These are phyloP conservation scores for Calocybe gangraenosa DNA, from an alignment of 768 basidiomycete species.

Conservation along the genomic window DNA sequence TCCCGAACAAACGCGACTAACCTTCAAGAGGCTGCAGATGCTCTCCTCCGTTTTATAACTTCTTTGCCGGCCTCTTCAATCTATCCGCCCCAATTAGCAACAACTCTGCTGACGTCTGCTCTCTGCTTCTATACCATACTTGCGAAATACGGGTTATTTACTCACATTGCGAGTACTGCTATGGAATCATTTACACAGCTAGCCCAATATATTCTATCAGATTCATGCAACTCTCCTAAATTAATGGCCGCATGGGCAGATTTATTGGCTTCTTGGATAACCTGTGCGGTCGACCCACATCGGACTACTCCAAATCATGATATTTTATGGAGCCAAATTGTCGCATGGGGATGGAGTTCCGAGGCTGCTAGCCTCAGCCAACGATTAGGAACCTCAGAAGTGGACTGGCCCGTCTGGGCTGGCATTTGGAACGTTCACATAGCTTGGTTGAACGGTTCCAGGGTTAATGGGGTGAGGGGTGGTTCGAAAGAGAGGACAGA, in stretches of 20 bases:
- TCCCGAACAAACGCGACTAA: conserved; percentile 65
- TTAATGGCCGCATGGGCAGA: conserved; percentile 51
- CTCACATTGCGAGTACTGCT: conserved; percentile 65
- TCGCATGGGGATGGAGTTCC: conserved; percentile 71
- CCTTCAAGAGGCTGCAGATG: conserved; percentile 54
- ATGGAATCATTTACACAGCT: conserved; percentile 52
- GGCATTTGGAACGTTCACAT: conserved; percentile 53
- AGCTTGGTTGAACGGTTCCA: conserved; percentile 75
- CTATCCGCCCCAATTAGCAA: conserved; percentile 39
- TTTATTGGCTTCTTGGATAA: conserved; percentile 68
- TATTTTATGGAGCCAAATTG: conserved; percentile 84
- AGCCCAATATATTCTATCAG: conserved; percentile 39
- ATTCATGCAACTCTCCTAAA: conserved; percentile 27
- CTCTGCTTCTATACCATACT: conserved; percentile 62
- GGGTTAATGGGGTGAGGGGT: conserved; percentile 62
- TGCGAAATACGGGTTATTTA: conserved; percentile 75
- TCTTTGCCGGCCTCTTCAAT: conserved; percentile 43
- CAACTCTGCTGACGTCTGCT: conserved; percentile 48
- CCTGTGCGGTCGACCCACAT: conserved; percentile 90
- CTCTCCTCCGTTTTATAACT: conserved; percentile 69
- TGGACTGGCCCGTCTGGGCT: conserved; percentile 36
- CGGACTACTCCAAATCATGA: conserved; percentile 82
- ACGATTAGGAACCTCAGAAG: conserved; percentile 26
- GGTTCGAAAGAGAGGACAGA: conserved; percentile 61
- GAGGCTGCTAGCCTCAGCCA: conserved; percentile 43